A percentile compares a stretch with the other conserved stretches of the same genome.
phyloP scores from a whole-genome alignment of 495 filamentous ascomycete genomes.

The Xylaria intraflava region DNA sequence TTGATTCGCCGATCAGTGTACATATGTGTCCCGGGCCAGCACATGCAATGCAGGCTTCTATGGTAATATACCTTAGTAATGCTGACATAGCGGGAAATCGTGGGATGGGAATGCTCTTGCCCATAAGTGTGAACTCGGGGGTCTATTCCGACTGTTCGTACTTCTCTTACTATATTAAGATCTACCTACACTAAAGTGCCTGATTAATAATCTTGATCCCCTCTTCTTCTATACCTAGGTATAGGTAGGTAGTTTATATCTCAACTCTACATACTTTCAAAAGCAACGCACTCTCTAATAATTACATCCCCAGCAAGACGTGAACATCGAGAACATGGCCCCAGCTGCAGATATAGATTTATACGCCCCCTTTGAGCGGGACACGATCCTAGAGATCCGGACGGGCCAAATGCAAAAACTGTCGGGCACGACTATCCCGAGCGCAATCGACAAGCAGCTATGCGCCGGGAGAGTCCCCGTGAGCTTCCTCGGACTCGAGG shows the following conservation, averaged over 20 bases:
- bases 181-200: too few relatives aligned
- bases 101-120: too few relatives aligned
- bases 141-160: too few relatives aligned
- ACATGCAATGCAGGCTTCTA: too few relatives aligned
- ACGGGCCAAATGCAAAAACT: conserved; percentile 46
- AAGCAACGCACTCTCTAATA: neutral
- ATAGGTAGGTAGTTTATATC: too few relatives aligned
- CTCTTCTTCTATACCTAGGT: neutral
- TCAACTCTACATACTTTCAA: neutral
- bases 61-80: too few relatives aligned
- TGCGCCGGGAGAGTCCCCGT: conserved; percentile 35
- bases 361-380: conserved; percentile 34
- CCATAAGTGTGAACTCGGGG: too few relatives aligned
- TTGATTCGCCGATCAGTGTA: too few relatives aligned
- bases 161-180: too few relatives aligned
- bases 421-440: conserved; percentile 33
- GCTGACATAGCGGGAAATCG: too few relatives aligned
- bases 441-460: conserved; percentile 48
- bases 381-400: conserved; percentile 47
- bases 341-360: conserved; percentile 26
- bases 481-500: conserved; percentile 39
- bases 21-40: too few relatives aligned
- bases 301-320: neutral
- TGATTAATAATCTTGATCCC: neutral
- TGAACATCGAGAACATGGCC: conserved; percentile 12